Base-by-base conservation (phyloP, 2,329 filamentous ascomycete species). In the Epichloe bromicola region DNA sequence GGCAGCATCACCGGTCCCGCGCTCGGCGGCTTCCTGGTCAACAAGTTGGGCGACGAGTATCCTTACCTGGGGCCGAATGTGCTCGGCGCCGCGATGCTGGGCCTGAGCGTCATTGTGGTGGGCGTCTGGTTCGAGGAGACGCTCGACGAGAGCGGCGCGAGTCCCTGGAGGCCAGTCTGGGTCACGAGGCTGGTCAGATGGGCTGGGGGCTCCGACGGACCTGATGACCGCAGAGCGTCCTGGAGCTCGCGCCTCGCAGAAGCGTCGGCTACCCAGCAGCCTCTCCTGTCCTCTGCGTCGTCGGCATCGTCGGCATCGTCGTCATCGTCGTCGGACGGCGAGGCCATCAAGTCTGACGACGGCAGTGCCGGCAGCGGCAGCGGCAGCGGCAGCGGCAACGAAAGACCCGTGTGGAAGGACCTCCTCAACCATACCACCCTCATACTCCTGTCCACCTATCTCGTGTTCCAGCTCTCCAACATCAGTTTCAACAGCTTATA, bases 401-500 rank as follows among this genome's bases (percentile, higher is more conserved):
- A 62, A 63, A 12, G 69, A 68, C 50, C 71, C 70, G 52, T 66
- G 1, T 74, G 74, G 68, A 70, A 65, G n/a, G 71, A 76, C 42
- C 61, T 95, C 2, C 74, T 91, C 48, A 95, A 87, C 60, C 77
- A 82, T 52, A 89, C 93, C 53, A 95, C 89, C 0, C 65, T 96
- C 12, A 72, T 94, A 3, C 76, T 98, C 0, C 77, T 98, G 5
- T 65, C 80, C 49, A 94, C 90, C 0, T 97, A 95, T 62, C 79
- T 96, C 42, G 84, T 97, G 47, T 98, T 97, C 63, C 90, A 96
- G 61, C 75, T 98, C 5, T 83, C 86, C 54, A 97, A 97, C 65
- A 88, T 96, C 57, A 89, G 88, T 3, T 98, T 90, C 75, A 96
- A 95, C 67, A 91, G 88, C 17, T 73, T 98, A 0, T 98, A 94